phyloP scores from a whole-genome alignment of 805 yeast genomes.

The Clavispora fructus region DNA sequence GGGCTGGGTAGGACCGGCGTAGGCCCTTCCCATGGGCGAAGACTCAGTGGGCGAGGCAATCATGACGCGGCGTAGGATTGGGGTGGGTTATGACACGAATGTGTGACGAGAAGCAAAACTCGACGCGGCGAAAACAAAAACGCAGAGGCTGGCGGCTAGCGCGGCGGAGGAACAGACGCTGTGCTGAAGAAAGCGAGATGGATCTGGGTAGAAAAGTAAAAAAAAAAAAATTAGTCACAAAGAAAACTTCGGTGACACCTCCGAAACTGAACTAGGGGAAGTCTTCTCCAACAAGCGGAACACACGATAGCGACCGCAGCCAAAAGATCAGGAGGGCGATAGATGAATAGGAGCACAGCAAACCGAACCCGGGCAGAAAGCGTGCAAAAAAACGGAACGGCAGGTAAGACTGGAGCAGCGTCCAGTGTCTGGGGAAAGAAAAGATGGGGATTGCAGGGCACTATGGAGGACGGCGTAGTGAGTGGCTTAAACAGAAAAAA shows the following conservation, averaged over 20 bases:
- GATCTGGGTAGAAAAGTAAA: no score
- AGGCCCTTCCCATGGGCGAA: neutral
- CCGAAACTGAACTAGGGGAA: neutral
- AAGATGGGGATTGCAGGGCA: neutral
- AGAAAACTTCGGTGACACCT: no score
- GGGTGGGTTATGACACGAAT: no score
- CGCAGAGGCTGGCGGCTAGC: no score
- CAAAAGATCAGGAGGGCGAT: neutral
- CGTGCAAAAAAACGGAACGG: neutral
- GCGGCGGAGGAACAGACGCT: no score
- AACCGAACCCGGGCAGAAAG: neutral
- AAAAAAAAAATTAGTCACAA: no score
- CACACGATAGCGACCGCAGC: neutral
- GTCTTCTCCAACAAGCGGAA: neutral
- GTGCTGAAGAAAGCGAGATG: no score
- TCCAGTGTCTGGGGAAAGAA: neutral
- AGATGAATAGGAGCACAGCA: neutral
- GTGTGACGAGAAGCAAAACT: no score
- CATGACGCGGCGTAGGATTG: neutral
- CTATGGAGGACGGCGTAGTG: neutral
- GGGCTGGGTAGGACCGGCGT: constrained; percentile 43
- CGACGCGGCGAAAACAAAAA: no score
- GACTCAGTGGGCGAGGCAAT: neutral
- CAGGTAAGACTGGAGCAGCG: neutral
- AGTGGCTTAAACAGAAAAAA: neutral